Evolutionary conservation across 176 grass and related monocot genomes (phyloP).

Genomic region (Elymus sibiricus): DNA sequence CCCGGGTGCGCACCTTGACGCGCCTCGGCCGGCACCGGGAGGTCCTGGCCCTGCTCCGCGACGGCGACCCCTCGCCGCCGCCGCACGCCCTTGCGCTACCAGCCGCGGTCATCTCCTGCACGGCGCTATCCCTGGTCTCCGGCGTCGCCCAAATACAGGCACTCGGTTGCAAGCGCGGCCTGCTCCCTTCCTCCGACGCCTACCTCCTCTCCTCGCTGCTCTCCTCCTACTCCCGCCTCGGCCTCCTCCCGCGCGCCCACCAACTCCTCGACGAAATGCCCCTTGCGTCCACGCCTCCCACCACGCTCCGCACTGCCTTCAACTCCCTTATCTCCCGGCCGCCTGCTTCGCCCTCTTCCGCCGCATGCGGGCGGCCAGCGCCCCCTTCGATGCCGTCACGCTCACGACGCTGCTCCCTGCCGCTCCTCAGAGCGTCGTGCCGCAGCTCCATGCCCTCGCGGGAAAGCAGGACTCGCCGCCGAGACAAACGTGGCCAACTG

Average conservation of each 20-base stretch:
- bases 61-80: slow-evolving; percentile 28
- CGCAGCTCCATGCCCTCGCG: slow-evolving; percentile 48
- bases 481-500: slow-evolving; percentile 50
- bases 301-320: slow-evolving; percentile 48
- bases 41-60: slow-evolving; percentile 36
- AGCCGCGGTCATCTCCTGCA: slow-evolving; percentile 48
- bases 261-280: slow-evolving; percentile 62
- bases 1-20: slow-evolving; percentile 31
- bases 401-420: slow-evolving; percentile 51
- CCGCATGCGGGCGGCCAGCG: slow-evolving; percentile 33
- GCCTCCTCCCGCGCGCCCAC: slow-evolving; percentile 45
- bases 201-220: slow-evolving; percentile 60
- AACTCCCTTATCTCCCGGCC: slow-evolving; percentile 57
- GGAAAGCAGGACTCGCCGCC: neutral
- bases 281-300: slow-evolving; percentile 6
- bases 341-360: slow-evolving; percentile 44
- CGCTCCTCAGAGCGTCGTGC: slow-evolving; percentile 22
- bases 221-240: slow-evolving; percentile 48
- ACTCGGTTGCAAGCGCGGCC: slow-evolving; percentile 47
- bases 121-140: slow-evolving; percentile 39
- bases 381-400: slow-evolving; percentile 53
- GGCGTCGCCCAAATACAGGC: slow-evolving; percentile 47
- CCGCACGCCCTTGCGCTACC: slow-evolving; percentile 47
- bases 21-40: slow-evolving; percentile 43
- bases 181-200: slow-evolving; percentile 42